phyloP scores from a whole-genome alignment of 371 early-diverging fungal genomes.

The Enterospora canceri region DNA sequence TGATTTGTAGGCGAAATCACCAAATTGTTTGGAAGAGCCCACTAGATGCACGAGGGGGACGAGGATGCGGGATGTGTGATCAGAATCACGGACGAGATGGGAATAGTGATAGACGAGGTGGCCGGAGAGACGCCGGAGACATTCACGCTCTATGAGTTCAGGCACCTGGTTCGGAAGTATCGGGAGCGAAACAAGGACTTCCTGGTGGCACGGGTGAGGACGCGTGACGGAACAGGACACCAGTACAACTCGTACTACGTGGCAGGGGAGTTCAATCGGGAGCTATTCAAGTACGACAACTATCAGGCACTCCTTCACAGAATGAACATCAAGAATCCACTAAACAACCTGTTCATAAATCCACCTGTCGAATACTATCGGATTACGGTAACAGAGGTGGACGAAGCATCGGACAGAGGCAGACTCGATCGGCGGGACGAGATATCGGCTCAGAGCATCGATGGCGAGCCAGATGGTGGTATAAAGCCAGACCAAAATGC shows the following conservation, averaged over 20 bases:
- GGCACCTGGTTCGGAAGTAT: slow-evolving; percentile 21
- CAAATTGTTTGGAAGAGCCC: no score
- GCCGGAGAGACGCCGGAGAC: slow-evolving; percentile 35
- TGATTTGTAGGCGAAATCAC: no score
- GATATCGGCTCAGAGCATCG: no score
- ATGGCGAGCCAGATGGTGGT: no score
- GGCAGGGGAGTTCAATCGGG: slow-evolving; percentile 37
- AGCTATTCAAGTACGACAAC: slow-evolving; percentile 44
- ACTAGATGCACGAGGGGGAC: no score
- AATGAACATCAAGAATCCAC: slow-evolving; percentile 42
- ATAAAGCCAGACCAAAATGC: no score
- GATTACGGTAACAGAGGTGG: no score
- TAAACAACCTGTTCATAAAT: slow-evolving; percentile 46
- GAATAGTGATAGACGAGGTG: no score
- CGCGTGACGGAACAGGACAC: slow-evolving; percentile 21
- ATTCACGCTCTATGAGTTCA: slow-evolving; percentile 34
- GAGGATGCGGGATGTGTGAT: no score
- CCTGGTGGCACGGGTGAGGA: slow-evolving; percentile 37
- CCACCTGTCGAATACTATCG: slow-evolving; percentile 42
- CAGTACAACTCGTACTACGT: slow-evolving; percentile 46
- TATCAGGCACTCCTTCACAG: slow-evolving; percentile 34
- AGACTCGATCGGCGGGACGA: no score
- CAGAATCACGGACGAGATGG: no score
- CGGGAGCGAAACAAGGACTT: slow-evolving; percentile 30
- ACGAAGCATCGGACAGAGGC: no score